A percentile compares a stretch with the other conserved stretches of the same genome.
phyloP scores from a whole-genome alignment of 139 green algal species.

The Chlamydomonas applanata region DNA sequence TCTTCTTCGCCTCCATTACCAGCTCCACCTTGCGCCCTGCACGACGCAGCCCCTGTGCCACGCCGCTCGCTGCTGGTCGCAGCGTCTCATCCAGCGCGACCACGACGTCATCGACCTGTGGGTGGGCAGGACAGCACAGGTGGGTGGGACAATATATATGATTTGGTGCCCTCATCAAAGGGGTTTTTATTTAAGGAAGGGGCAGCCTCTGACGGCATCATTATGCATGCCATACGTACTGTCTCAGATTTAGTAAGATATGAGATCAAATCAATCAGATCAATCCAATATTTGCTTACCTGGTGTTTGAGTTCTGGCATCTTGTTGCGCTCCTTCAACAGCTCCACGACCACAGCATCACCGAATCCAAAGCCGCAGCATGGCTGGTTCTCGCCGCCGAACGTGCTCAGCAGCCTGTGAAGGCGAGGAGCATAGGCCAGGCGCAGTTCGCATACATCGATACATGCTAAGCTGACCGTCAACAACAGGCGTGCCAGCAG shows the following conservation, averaged over 20 bases:
- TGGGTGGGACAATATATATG: too few species aligned
- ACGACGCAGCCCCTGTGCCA: constrained; percentile 69
- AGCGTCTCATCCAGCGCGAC: constrained; percentile 72
- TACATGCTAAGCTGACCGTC: too few species aligned
- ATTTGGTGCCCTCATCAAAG: too few species aligned
- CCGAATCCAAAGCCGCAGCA: constrained; percentile 92
- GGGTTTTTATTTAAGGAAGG: too few species aligned
- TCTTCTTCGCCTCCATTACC: constrained; percentile 87
- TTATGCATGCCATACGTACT: not conserved
- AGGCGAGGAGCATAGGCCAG: too few species aligned
- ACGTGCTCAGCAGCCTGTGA: constrained; percentile 79
- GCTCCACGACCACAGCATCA: constrained; percentile 96
- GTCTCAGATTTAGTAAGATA: not conserved
- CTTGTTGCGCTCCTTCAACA: constrained; percentile 86
- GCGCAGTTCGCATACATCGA: too few species aligned
- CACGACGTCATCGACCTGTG: constrained; percentile 82
- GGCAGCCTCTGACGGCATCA: too few species aligned
- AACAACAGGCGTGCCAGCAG: too few species aligned
- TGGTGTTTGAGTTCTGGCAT: constrained; percentile 62
- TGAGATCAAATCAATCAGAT: not conserved
- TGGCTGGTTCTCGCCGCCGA: constrained; percentile 81
- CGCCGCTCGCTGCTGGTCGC: constrained; percentile 48
- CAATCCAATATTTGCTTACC: constrained; percentile 19
- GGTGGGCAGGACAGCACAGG: not conserved
- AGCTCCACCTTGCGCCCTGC: constrained; percentile 84